These are phyloP conservation scores for Paraleonurus japonicus DNA, from an alignment of 257 asterid genomes.

Conservation along the genomic window DNA sequence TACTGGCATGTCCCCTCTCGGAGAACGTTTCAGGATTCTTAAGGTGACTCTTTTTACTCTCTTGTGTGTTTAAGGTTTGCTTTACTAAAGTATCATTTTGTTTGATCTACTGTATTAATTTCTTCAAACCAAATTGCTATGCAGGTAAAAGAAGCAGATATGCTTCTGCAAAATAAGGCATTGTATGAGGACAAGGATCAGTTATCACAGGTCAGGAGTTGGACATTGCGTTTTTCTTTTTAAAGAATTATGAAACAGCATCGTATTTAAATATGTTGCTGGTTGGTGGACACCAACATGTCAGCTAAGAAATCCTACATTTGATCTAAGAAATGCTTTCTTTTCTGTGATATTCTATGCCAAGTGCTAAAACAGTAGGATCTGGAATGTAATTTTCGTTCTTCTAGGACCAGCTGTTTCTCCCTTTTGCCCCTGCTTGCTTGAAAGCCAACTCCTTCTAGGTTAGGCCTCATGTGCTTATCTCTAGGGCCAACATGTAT, in stretches of 20 bases:
- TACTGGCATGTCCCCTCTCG: slow-evolving; percentile 73
- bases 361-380: not conserved
- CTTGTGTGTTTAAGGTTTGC: slow-evolving; percentile 22
- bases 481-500: not conserved
- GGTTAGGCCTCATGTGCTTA: not conserved
- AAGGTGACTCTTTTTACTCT: slow-evolving; percentile 60
- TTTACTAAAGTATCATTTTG: not conserved
- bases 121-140: slow-evolving; percentile 25
- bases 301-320: not conserved
- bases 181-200: slow-evolving; percentile 81
- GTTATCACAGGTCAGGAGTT: slow-evolving; percentile 64
- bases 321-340: not conserved
- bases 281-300: not conserved
- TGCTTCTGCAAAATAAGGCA: slow-evolving; percentile 63
- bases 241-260: not conserved
- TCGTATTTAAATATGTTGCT: not conserved
- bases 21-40: slow-evolving; percentile 87
- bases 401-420: not conserved
- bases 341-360: not conserved
- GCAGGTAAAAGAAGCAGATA: slow-evolving; percentile 84
- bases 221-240: not conserved
- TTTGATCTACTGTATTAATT: slow-evolving; percentile 7
- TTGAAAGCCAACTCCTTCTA: not conserved
- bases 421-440: slow-evolving; percentile 4
- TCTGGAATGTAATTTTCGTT: not conserved